Conservation (phyloP, 352 stramenopile species). For the Globisporangium heterothallicum region DNA sequence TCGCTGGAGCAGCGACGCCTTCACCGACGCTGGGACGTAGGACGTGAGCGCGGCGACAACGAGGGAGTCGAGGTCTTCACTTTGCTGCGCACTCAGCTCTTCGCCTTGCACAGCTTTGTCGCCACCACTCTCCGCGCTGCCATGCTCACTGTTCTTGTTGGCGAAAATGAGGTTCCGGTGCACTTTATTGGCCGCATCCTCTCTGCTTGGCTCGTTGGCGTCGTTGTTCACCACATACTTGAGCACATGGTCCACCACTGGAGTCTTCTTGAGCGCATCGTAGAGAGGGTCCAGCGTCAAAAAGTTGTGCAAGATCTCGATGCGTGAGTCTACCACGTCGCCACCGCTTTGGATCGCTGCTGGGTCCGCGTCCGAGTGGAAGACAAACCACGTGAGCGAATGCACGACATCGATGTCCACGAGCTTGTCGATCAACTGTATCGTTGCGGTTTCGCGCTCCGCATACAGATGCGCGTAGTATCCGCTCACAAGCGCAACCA, state of each 20-base stretch:
- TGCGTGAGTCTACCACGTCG: conserved; percentile 31
- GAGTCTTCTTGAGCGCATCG: conserved; percentile 25
- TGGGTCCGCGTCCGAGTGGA: conserved; percentile 36
- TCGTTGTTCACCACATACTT: conserved; percentile 6
- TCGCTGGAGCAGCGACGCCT: conserved; percentile 8
- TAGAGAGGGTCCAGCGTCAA: conserved; percentile 46
- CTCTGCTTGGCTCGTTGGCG: conserved; percentile 13
- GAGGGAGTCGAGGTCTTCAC: conserved; percentile 13
- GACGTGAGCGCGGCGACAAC: conserved; percentile 15
- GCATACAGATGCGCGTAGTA: conserved; percentile 37
- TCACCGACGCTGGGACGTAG: conserved; percentile 4
- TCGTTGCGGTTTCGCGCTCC: conserved; percentile 16
- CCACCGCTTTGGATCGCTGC: neutral
- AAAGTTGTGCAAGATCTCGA: conserved; percentile 27
- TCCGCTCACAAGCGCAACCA: conserved; percentile 22
- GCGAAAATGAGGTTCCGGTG: conserved; percentile 37
- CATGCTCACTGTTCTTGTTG: conserved; percentile 22
- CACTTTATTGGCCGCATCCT: conserved; percentile 2
- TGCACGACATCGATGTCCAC: conserved; percentile 70
- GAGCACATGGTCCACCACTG: conserved; percentile 10
- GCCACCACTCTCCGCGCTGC: neutral
- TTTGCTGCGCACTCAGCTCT: conserved; percentile 9
- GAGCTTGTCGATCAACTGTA: conserved; percentile 37
- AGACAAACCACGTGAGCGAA: conserved; percentile 69
- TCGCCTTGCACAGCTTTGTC: too few species aligned